Evolutionary conservation across 2,329 filamentous ascomycete species (phyloP), one percentile per base, ranked within the genome.

Genomic region (Leptographium wingfieldii): DNA sequence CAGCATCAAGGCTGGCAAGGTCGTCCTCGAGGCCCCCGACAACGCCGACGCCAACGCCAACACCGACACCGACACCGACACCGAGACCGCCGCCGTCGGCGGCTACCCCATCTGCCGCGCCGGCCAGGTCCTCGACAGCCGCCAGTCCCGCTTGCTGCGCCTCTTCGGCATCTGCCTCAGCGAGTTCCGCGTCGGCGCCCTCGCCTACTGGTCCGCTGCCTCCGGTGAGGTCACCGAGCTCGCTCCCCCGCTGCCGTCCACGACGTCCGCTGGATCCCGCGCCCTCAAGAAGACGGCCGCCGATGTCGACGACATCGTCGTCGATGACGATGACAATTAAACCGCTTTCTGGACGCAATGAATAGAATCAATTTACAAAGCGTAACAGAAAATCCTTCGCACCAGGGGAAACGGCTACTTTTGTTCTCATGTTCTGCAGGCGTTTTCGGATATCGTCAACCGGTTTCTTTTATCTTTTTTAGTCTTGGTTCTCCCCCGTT

Each of bases 111-210:
- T 99, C 56, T 97, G 92, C 76, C 85, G 84, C 68, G 86, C 91
- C 73, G 94, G 92, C 12, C 84, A 96, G 70, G 80, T 84, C 53
- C 75, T 99, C 66, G 92, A 96, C 73, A 92, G 88, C 66, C 82
- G 92, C 67, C 94, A 99, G 80, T 96, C 94, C 60, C 87, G 91
- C 65, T 76, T 99, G 69, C 74, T 99, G 73, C 97, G 97, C 82
- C 80, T 96, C 68, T 97, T 99, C 74, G 87, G 90, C 58, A 83
- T 96, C 60, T 90, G 88, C 64, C 83, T 94, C 74, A 89, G 90
- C 61, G 91, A 97, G 76, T 99, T 99, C 77, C 86, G 80, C 72
- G 85, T 99, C 61, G 80, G 84, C 68, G 76, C 95, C 65, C 76
- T 88, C 72, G 92, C 91, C 69, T 87, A 86, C 72, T 87, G 84